Base-by-base conservation (phyloP, 2,329 filamentous ascomycete genomes). In the Penicillium fuscoglaucum region DNA sequence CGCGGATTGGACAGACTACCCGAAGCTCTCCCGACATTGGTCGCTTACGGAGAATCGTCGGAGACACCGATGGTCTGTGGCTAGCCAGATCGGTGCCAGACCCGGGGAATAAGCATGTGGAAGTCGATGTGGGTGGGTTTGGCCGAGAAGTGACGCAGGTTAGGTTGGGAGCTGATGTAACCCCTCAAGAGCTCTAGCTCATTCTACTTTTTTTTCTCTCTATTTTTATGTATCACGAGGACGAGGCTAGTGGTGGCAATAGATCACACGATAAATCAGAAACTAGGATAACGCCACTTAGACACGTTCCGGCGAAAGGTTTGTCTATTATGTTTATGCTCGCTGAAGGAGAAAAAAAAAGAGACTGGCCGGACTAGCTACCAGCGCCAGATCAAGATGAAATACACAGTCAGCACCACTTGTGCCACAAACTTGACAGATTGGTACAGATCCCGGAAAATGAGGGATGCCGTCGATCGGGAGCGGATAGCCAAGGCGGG, bases 321-420 rank as follows among this genome's bases (percentile, higher is more conserved):
- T 46, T 48, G 43, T 59, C 41, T 59, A 52, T 63, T 57, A 51
- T 63, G 17, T 58, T 48, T 46, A 62, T 60, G 53, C 74, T 57
- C 58, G 53, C 57, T 55, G 33, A 55, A 19, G 29, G 29, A 26
- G 28, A 37, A 17, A 31, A 28, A 28, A 10, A 39, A 33, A 29
- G 17, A 24, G 15, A 35, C 40, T 21, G 19, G 19, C 9, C 50
- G 21, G 52, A 47, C 56, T 33, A 61, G 61, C 57, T 70, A 90
- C 62, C 87, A 87, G 68, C 81, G 81, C 76, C 83, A 85, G 57
- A 87, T 80, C 66, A 93, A 75, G 76, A 86, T 90, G 31, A 80
- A 79, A 80, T 90, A 95, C 72, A 87, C 86, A 15, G 78, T 63
- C 45, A 87, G 72, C 21, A 84, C 85, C 72, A 90, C 83, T 80